Evolutionary conservation across 257 asterid genomes (phyloP).

Genomic region (Striga asiatica): DNA sequence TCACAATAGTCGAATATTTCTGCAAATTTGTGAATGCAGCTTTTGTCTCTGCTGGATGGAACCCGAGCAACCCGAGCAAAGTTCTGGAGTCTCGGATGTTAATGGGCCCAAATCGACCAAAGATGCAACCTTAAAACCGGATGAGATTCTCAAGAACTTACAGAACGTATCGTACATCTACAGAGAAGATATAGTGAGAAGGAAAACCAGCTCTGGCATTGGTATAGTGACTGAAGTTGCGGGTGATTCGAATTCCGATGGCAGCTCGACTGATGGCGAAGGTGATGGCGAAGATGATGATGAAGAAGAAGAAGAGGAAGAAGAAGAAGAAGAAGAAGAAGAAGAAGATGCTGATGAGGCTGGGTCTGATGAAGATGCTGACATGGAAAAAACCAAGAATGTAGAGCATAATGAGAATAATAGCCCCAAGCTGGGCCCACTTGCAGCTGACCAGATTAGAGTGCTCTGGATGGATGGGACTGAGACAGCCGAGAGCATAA

Average conservation of each 20-base stretch:
- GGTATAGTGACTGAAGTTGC: conserved; percentile 92
- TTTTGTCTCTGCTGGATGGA: conserved; percentile 50
- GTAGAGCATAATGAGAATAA: conserved; percentile 25
- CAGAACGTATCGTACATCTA: conserved; percentile 53
- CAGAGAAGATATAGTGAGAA: conserved; percentile 81
- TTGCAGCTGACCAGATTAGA: conserved; percentile 69
- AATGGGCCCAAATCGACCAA: conserved; percentile 20
- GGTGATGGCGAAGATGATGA: conserved; percentile 45
- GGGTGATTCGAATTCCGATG: conserved; percentile 90
- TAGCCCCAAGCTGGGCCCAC: conserved; percentile 37
- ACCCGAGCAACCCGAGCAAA: conserved; percentile 38
- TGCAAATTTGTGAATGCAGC: conserved; percentile 8
- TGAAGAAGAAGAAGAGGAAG: conserved; percentile 37
- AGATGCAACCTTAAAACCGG: conserved; percentile 34
- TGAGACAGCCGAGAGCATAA: conserved; percentile 48
- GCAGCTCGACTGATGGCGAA: conserved; percentile 65
- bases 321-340: conserved; percentile 48
- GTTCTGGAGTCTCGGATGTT: conserved; percentile 30
- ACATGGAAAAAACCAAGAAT: conserved; percentile 22
- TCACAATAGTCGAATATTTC: neutral
- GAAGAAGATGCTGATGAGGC: conserved; percentile 30
- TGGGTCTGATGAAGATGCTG: conserved; percentile 31
- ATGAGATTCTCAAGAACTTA: conserved; percentile 45
- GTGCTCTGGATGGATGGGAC: conserved; percentile 84
- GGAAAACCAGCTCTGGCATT: conserved; percentile 37